Base-by-base conservation (phyloP, 1,284 basidiomycete genomes). In the Sphagnurus paluster region DNA sequence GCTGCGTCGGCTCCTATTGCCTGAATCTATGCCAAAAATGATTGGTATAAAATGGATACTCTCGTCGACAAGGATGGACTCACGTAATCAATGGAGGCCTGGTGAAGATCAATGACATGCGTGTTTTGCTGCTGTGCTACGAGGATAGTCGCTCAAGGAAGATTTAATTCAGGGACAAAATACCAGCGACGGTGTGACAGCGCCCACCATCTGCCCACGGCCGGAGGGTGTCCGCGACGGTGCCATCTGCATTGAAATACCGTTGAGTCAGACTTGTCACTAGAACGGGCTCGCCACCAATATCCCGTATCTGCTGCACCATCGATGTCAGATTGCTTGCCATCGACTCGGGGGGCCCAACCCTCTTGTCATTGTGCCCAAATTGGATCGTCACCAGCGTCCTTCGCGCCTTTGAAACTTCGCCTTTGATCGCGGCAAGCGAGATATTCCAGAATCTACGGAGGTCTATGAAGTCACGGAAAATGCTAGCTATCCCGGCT, bases 331-430 rank as follows among this genome's bases (percentile, higher is more conserved):
- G 45, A 48, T 76, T 74, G 0, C 60, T 60, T 5, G 69, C 71
- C 72, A 75, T 75, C 0, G 72, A 72, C 46, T 68, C 71, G 2
- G 73, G 70, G 34, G 68, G 64, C 1, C 67, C 70, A 28, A 76
- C 69, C 48, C 75, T 75, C 65, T 65, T 63, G 49, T 74, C 72
- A 44, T 74, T 75, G 53, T 75, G 72, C 1, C 73, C 73, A 44
- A 76, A 76, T 44, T 74, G 72, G 13, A 76, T 62, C 0, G 71
- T 75, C 10, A 69, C 70, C 17, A 69, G 57, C 1, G 70, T 72
- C 17, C 65, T 56, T 20, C 67, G 60, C 14, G 67, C 67, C 43
- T 67, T 66, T 7, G 61, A 62, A 4, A 73, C 62, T 56, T 73
- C 65, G 10, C 49, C 52, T 51, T 62, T 53, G 39, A 73, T 66